Evolutionary conservation across 2,329 filamentous ascomycete genomes (phyloP).

Genomic region (Nectriaceae sp.): DNA sequence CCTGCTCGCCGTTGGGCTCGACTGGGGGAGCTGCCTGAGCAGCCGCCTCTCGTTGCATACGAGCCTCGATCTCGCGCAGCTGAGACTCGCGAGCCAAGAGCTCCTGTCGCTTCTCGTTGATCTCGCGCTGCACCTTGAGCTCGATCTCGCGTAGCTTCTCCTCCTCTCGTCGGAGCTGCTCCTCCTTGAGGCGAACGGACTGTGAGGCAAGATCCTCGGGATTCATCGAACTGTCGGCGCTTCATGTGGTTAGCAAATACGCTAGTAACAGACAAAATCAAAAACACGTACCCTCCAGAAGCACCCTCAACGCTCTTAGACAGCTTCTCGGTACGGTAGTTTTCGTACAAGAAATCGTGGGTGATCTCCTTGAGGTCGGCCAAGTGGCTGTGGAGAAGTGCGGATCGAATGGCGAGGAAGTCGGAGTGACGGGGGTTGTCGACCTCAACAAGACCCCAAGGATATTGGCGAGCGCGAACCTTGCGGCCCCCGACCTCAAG

Average conservation of each 20-base stretch:
- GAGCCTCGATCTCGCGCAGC: constrained; percentile 96
- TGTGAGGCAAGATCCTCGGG: constrained; percentile 96
- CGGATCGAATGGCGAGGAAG: constrained; percentile 95
- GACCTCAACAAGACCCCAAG: constrained; percentile 98
- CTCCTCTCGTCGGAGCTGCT: constrained; percentile 97
- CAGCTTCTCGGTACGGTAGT: constrained; percentile 99
- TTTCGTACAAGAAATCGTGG: constrained; percentile 99
- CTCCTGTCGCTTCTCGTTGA: constrained; percentile 99
- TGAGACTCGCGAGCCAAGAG: constrained; percentile 96
- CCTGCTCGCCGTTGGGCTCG: constrained; percentile 56
- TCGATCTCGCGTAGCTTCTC: constrained; percentile 99
- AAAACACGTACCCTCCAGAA: constrained; percentile 74
- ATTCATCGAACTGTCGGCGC: constrained; percentile 82
- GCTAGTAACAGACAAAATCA: neutral
- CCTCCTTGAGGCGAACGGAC: constrained; percentile 98
- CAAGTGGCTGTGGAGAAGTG: constrained; percentile 94
- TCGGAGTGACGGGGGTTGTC: constrained; percentile 99
- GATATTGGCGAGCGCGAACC: constrained; percentile 94
- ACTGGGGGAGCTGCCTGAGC: constrained; percentile 43
- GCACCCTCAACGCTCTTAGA: constrained; percentile 98
- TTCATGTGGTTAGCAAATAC: constrained; percentile 39
- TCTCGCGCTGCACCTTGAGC: constrained; percentile 98
- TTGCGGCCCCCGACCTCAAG: constrained; percentile 91
- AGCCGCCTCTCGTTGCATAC: constrained; percentile 87
- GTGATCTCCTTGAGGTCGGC: constrained; percentile 99